These are phyloP conservation scores for Mortierella claussenii DNA, from an alignment of 192 early-diverging fungal genomes.

Conservation along the genomic window DNA sequence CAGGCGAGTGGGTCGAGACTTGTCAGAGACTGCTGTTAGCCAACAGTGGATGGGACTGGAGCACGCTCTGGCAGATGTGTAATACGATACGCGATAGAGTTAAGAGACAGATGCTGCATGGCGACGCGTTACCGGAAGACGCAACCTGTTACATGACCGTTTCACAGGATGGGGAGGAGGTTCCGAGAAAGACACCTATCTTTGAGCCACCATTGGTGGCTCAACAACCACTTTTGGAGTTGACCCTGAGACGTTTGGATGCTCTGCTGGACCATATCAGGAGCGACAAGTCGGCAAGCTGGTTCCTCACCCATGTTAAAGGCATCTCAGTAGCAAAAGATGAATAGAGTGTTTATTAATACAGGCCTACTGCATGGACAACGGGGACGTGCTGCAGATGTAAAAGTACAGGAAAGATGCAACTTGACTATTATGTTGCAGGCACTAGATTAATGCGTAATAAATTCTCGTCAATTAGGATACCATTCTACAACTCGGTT, in stretches of 20 bases:
- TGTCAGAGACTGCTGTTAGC: conserved; percentile 59
- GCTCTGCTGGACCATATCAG: conserved; percentile 21
- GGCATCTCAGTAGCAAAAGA: conserved; percentile 2
- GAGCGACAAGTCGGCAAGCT: conserved; percentile 15
- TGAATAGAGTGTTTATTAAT: too few relatives aligned
- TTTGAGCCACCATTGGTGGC: conserved; percentile 31
- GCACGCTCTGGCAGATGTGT: conserved; percentile 53
- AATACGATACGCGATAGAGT: conserved; percentile 18
- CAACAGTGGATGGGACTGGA: conserved; percentile 67
- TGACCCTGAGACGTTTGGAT: conserved; percentile 22
- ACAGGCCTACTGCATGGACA: too few relatives aligned
- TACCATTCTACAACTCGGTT: too few relatives aligned
- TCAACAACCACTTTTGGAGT: conserved; percentile 37
- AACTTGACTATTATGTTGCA: too few relatives aligned
- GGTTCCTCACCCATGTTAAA: conserved; percentile 35
- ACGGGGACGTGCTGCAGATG: too few relatives aligned
- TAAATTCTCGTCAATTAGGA: too few relatives aligned
- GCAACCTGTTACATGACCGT: background rate
- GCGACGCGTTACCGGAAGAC: background rate
- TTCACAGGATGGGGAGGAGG: conserved; percentile 1
- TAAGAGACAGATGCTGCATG: background rate
- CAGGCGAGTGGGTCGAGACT: conserved; percentile 55
- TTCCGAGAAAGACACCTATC: conserved; percentile 12
- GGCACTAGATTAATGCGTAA: too few relatives aligned
- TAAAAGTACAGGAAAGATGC: too few relatives aligned